These are phyloP conservation scores for Vitis hybrid DNA, from an alignment of 177 flowering plant genomes.

Conservation along the genomic window DNA sequence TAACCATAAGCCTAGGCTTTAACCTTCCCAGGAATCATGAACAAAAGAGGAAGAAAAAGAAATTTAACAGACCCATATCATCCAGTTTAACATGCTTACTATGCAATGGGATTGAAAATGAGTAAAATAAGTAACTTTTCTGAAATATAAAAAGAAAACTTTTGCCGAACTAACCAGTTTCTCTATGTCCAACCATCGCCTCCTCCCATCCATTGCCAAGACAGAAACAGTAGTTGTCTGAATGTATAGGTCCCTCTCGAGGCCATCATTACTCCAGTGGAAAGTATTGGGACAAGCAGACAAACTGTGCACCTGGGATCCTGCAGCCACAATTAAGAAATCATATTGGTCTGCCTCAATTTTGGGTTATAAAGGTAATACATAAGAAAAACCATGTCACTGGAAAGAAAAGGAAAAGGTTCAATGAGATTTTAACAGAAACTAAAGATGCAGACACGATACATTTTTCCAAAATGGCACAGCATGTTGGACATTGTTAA, in stretches of 20 bases:
- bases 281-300: conserved; percentile 61
- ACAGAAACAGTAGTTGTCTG: conserved; percentile 69
- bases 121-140: neutral
- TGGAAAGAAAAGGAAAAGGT: neutral
- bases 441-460: too few species aligned
- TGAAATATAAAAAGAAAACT: neutral
- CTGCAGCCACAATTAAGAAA: conserved; percentile 39
- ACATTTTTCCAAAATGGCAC: too few species aligned
- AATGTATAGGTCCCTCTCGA: conserved; percentile 90
- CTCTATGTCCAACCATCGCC: conserved; percentile 94
- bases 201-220: conserved; percentile 97
- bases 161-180: conserved; percentile 64
- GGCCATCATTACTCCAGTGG: conserved; percentile 77
- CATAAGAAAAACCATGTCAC: neutral
- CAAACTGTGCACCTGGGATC: conserved; percentile 28
- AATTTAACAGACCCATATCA: too few species aligned
- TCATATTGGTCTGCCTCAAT: neutral
- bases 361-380: neutral
- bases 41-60: neutral
- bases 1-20: too few species aligned
- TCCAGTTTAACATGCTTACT: neutral
- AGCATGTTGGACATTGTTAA: too few species aligned
- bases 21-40: neutral
- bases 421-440: too few species aligned
- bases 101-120: neutral